phyloP scores from a whole-genome alignment of 2,329 filamentous ascomycete species.

The Colletotrichum gloeosporioides region DNA sequence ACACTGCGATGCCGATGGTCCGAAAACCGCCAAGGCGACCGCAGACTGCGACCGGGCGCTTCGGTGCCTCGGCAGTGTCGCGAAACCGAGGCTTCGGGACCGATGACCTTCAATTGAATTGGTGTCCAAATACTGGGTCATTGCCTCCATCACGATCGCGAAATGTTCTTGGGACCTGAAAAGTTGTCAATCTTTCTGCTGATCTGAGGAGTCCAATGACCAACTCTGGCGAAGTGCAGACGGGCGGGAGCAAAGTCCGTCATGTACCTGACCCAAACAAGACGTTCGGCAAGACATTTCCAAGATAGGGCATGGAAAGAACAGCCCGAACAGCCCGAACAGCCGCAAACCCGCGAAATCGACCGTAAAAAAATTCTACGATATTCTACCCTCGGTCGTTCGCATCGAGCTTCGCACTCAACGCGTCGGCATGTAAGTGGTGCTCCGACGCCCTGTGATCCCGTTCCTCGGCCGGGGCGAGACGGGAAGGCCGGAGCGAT shows the following conservation, averaged over 20 bases:
- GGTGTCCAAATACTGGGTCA: accelerated
- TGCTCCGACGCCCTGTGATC: neutral
- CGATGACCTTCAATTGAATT: accelerated
- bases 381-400: accelerated
- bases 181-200: neutral
- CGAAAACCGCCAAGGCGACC: neutral
- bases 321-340: neutral
- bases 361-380: neutral
- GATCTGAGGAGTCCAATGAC: neutral
- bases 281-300: neutral
- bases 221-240: neutral
- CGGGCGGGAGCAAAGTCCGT: neutral
- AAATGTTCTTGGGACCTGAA: accelerated
- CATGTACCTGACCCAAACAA: neutral
- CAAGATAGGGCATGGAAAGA: accelerated
- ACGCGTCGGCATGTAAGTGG: neutral
- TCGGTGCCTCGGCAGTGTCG: neutral
- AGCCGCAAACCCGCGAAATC: neutral
- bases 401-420: accelerated
- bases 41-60: neutral
- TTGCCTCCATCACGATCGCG: neutral
- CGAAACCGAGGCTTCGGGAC: neutral
- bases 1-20: neutral
- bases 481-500: neutral
- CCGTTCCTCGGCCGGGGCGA: neutral